Evolutionary conservation across 2,329 filamentous ascomycete genomes (phyloP), one percentile per base, ranked within the genome.

Genomic region (Penicillium concentricum): DNA sequence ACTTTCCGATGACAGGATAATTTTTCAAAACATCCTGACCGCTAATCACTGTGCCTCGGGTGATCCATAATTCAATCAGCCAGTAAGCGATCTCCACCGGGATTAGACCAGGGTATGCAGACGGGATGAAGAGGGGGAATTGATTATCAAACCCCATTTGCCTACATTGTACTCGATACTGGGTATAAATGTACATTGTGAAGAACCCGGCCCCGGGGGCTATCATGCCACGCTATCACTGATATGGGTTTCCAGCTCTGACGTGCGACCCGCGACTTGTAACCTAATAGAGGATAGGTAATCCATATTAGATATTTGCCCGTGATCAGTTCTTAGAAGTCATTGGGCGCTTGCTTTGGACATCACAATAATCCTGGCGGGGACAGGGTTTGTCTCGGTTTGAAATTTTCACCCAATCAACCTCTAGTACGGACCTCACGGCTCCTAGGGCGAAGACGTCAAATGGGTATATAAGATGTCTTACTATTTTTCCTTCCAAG

Each of bases 401-500:
- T 16, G 16, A 4, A 26, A 2, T 4, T 41, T 24, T 30, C 12
- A 34, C 26, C 52, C 52, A 54, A 50, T 54, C 28, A 26, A 20
- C 5, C 15, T 28, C 5, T 54, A 9, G 20, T 26, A 28, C 22
- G 30, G 38, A 15, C 38, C 24, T 26, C 16, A 48, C 16, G 35
- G 51, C 43, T 34, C 2, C 30, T 32, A 26, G 32, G 35, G 15
- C 13, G 49, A 48, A 54, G 26, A 42, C 38, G 10, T 35, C 9
- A 41, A 34, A 35, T 35, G 16, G 34, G 28, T 46, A 32, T 48
- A 35, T 12, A 10, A 15, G 24, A 61, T 62, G 62, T 60, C 59
- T 63, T 51, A 61, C 51, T 38, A 44, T 32, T 44, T 58, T 56
- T 59, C 59, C 54, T 60, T 64, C 63, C 59, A 59, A 62, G 59